These are phyloP conservation scores for Cynanchum wilfordii DNA, from an alignment of 257 asterid genomes.

Conservation along the genomic window DNA sequence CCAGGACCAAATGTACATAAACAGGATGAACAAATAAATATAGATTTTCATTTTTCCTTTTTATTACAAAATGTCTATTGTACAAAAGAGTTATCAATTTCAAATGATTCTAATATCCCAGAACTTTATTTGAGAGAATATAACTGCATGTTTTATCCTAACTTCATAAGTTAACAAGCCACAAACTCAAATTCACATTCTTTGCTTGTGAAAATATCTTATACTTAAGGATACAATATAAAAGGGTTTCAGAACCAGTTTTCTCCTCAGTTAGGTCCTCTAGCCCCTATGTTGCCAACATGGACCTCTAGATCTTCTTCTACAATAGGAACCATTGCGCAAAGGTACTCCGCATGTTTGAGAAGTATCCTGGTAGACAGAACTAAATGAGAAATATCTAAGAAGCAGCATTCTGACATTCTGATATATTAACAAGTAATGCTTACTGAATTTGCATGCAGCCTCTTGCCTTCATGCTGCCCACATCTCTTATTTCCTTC, in stretches of 20 bases:
- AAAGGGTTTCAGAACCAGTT: not conserved
- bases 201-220: not conserved
- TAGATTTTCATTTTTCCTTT: not conserved
- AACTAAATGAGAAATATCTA: not conserved
- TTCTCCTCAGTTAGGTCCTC: not conserved
- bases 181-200: not conserved
- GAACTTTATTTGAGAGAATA: not conserved
- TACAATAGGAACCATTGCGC: slow-evolving; percentile 13
- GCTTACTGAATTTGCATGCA: slow-evolving; percentile 5
- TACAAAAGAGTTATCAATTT: not conserved
- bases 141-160: not conserved
- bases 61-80: not conserved
- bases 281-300: slow-evolving; percentile 23
- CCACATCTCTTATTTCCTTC: slow-evolving; percentile 29
- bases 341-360: slow-evolving; percentile 15
- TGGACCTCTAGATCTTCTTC: slow-evolving; percentile 14
- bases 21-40: not conserved
- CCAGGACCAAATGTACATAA: not conserved
- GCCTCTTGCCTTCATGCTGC: slow-evolving; percentile 29
- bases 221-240: not conserved
- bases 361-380: not conserved
- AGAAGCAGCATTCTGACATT: not conserved
- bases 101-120: not conserved
- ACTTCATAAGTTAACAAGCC: not conserved
- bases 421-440: not conserved